phyloP scores from a whole-genome alignment of 2,329 filamentous ascomycete species.

The Kalmusia sp. region DNA sequence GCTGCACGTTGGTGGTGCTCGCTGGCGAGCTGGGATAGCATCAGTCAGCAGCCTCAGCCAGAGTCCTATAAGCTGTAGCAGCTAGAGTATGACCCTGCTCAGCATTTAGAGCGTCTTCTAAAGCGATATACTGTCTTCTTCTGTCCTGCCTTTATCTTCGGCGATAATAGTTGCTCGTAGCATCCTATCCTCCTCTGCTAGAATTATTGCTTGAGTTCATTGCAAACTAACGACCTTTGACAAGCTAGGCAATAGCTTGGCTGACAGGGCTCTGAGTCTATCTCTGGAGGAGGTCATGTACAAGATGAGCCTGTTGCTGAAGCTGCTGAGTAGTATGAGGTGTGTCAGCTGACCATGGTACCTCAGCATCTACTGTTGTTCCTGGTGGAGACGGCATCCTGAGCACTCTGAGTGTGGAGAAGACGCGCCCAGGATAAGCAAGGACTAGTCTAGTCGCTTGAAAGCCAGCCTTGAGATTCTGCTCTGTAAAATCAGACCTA shows the following conservation, averaged over 20 bases:
- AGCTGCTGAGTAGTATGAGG: conserved; percentile 24
- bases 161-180: neutral
- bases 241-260: conserved; percentile 20
- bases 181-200: conserved; percentile 11
- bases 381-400: conserved; percentile 23
- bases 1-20: conserved; percentile 16
- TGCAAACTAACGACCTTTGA: conserved; percentile 20
- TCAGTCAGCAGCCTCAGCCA: conserved; percentile 1
- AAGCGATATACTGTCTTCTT: conserved; percentile 13
- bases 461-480: conserved; percentile 22
- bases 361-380: conserved; percentile 3
- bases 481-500: conserved; percentile 10
- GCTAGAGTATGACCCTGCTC: conserved; percentile 2
- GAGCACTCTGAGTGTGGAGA: conserved; percentile 19
- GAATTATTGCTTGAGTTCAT: conserved; percentile 11
- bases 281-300: conserved; percentile 10
- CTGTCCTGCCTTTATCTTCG: no score
- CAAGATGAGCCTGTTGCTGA: conserved; percentile 24
- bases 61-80: conserved; percentile 4
- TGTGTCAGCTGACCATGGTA: conserved; percentile 22
- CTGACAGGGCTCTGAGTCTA: conserved; percentile 24
- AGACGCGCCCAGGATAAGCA: conserved; percentile 18
- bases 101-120: conserved; percentile 10
- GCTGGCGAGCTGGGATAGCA: neutral
- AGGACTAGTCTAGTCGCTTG: conserved; percentile 21